These are phyloP conservation scores for Penicillium paxilli DNA, from an alignment of 495 filamentous ascomycete species.

Conservation along the genomic window DNA sequence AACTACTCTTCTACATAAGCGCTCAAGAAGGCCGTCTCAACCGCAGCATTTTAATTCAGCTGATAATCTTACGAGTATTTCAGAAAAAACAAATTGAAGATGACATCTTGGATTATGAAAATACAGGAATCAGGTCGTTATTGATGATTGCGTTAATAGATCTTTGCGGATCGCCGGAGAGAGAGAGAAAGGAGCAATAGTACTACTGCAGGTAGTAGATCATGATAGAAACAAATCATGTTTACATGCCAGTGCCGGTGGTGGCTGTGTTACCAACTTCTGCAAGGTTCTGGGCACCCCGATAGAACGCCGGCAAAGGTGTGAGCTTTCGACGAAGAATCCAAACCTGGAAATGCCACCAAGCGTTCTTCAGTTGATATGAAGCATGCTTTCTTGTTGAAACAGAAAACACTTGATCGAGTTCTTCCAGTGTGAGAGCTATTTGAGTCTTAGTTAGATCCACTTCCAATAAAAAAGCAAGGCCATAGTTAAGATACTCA, in stretches of 20 bases:
- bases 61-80: no score
- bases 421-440: constrained; percentile 51
- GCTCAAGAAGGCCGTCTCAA: no score
- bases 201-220: no score
- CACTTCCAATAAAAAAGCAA: not conserved
- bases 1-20: no score
- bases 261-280: constrained; percentile 31
- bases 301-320: constrained; percentile 46
- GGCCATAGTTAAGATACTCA: constrained; percentile 18
- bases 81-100: no score
- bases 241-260: no score
- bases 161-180: no score
- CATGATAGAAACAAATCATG: not conserved
- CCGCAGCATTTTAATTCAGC: no score
- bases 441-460: not conserved
- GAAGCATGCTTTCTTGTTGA: constrained; percentile 48
- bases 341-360: constrained; percentile 55
- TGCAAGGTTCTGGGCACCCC: constrained; percentile 32
- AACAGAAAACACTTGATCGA: constrained; percentile 55
- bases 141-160: no score
- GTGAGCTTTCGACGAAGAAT: constrained; percentile 49
- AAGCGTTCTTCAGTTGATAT: constrained; percentile 47
- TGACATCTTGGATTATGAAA: no score
- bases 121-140: no score
- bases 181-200: no score